Percentiles rank a stretch among this genome's conserved stretches.
Conservation (phyloP, 2,329 filamentous ascomycete species). For the Alternaria sp. region DNA sequence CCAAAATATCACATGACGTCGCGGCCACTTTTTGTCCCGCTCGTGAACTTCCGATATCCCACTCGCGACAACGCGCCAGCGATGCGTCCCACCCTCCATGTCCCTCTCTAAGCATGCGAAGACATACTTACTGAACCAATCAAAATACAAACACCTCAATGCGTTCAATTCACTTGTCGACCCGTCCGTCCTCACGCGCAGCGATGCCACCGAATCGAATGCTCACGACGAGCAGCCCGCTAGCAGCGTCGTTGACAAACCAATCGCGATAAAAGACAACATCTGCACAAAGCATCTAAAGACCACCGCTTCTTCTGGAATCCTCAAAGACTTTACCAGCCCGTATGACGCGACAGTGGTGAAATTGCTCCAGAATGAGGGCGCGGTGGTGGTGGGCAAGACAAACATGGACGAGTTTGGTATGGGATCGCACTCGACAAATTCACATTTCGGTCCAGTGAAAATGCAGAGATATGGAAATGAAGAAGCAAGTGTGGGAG, state of each 20-base stretch:
- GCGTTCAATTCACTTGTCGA: constrained; percentile 48
- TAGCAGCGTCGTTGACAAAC: constrained; percentile 36
- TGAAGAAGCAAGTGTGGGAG: constrained; percentile 50
- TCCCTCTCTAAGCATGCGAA: constrained; percentile 51
- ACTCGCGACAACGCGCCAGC: constrained; percentile 28
- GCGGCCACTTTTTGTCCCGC: constrained; percentile 20
- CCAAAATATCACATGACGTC: constrained; percentile 25
- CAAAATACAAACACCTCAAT: constrained; percentile 49
- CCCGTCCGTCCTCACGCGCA: constrained; percentile 30
- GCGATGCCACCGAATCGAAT: constrained; percentile 27
- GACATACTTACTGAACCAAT: constrained; percentile 47
- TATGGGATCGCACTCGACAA: constrained; percentile 84
- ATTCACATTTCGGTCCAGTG: constrained; percentile 74
- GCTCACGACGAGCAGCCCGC: background rate
- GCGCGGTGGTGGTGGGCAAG: constrained; percentile 74
- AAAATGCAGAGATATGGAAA: constrained; percentile 55
- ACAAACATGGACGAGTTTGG: constrained; percentile 97
- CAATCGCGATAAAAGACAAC: constrained; percentile 62
- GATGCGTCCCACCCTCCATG: constrained; percentile 46
- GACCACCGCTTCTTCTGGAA: constrained; percentile 84
- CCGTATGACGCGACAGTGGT: constrained; percentile 87
- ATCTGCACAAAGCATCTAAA: constrained; percentile 56
- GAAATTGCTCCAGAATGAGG: constrained; percentile 68
- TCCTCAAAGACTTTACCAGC: constrained; percentile 72
- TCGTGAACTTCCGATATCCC: constrained; percentile 15